Evolutionary conservation across 2,329 filamentous ascomycete species (phyloP).

Genomic region (Colletotrichum sp.): DNA sequence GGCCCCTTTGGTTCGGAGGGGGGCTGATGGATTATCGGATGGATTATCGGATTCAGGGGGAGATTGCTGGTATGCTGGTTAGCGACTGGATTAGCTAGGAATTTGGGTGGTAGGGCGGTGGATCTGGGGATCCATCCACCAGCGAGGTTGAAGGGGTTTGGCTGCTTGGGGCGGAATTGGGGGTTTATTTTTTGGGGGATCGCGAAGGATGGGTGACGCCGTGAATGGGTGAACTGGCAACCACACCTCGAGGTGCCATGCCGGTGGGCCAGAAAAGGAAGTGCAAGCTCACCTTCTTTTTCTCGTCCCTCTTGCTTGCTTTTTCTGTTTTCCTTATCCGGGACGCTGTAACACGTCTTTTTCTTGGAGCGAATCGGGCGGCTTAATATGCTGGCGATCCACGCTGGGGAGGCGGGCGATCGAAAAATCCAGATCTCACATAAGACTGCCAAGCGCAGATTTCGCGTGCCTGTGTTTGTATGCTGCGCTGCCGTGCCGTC

Average conservation of each 20-base stretch:
- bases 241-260: not conserved
- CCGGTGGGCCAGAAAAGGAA: conserved; percentile 13
- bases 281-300: conserved; percentile 7
- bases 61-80: conserved; percentile 18
- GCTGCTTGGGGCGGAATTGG: conserved; percentile 5
- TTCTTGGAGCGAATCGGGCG: not conserved
- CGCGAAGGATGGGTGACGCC: not conserved
- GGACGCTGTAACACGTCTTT: not conserved
- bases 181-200: not conserved
- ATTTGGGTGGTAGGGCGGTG: conserved; percentile 16
- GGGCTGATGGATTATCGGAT: conserved; percentile 5
- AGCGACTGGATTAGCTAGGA: conserved; percentile 13
- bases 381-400: not conserved
- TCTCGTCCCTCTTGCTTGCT: not conserved
- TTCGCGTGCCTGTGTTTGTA: not conserved
- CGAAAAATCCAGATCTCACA: not conserved
- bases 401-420: not conserved
- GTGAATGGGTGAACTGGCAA: conserved; percentile 5
- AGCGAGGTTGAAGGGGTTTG: conserved; percentile 11
- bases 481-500: not conserved
- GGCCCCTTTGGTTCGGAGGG: not conserved
- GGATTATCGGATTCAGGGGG: conserved; percentile 20
- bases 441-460: not conserved
- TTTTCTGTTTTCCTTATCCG: not conserved
- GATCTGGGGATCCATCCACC: conserved; percentile 20